phyloP scores from a whole-genome alignment of 1,284 basidiomycete genomes.

The Meira miltonrushii region DNA sequence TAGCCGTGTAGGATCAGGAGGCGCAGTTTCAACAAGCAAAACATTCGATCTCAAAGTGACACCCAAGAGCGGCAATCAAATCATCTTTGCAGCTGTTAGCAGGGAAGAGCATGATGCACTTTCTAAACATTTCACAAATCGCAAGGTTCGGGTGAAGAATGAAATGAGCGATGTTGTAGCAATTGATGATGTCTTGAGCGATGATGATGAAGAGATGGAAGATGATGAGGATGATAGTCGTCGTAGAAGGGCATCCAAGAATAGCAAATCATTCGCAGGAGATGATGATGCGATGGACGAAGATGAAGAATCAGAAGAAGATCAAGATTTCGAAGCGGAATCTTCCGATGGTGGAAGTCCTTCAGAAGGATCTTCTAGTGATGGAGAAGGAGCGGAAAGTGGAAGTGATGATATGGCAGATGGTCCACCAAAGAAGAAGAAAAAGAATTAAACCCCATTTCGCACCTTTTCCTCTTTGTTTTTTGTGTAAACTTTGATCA shows the following conservation, averaged over 20 bases:
- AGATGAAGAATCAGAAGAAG: conserved; percentile 55
- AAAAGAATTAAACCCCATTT: conserved; percentile 29
- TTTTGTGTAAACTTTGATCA: not conserved
- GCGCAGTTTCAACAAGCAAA: conserved; percentile 76
- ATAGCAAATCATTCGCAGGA: conserved; percentile 15
- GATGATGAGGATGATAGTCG: conserved; percentile 56
- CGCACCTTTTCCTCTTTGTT: not conserved
- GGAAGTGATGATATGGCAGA: conserved; percentile 20
- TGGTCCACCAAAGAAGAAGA: conserved; percentile 36
- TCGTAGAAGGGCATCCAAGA: conserved; percentile 58
- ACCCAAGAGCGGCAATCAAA: conserved; percentile 66
- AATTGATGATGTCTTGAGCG: conserved; percentile 59
- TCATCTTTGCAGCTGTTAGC: conserved; percentile 78
- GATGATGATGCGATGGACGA: conserved; percentile 22
- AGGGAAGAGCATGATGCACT: conserved; percentile 90
- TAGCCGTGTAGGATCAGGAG: conserved; percentile 72
- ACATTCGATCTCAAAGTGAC: conserved; percentile 93
- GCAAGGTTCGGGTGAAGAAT: conserved; percentile 91
- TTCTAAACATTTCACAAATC: conserved; percentile 76
- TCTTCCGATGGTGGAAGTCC: conserved; percentile 39
- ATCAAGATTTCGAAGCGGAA: conserved; percentile 81
- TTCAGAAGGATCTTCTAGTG: conserved; percentile 55
- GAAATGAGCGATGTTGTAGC: conserved; percentile 66
- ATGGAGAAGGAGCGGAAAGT: conserved; percentile 55
- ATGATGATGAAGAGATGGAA: conserved; percentile 65